Percentiles rank a stretch among this genome's conserved stretches.
These are phyloP conservation scores for Aspergillus niger DNA, from an alignment of 2,329 filamentous ascomycete genomes.

Conservation along the genomic window DNA sequence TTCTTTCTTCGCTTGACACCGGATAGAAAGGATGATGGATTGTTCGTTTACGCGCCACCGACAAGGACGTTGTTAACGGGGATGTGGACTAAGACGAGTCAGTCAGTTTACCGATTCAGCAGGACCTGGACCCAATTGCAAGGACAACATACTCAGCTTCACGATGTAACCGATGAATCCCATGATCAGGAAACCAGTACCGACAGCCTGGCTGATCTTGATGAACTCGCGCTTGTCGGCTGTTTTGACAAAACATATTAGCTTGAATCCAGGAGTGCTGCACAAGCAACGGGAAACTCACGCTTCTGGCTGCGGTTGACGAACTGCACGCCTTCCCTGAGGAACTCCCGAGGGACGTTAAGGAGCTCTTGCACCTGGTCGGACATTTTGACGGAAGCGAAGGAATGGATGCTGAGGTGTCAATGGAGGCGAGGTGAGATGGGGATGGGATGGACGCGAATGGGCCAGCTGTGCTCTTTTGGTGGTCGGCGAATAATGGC, in stretches of 20 bases:
- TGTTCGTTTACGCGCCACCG: constrained; percentile 43
- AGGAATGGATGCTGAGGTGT: neutral
- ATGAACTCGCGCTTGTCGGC: constrained; percentile 62
- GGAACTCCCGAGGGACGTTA: constrained; percentile 28
- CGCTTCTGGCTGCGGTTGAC: constrained; percentile 28
- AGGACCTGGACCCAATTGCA: neutral
- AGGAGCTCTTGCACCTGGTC: constrained; percentile 27
- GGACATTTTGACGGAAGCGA: constrained; percentile 21
- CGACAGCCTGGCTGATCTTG: constrained; percentile 63
- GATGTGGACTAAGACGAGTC: constrained; percentile 45
- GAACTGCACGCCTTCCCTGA: constrained; percentile 26
- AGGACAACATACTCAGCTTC: constrained; percentile 55
- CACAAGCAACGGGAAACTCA: constrained; percentile 11
- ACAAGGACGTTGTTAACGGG: constrained; percentile 55
- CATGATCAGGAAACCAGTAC: constrained; percentile 63
- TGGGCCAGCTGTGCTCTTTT: constrained; percentile 11
- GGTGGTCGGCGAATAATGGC: constrained; percentile 2
- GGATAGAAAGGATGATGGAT: neutral
- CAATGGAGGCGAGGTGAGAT: neutral
- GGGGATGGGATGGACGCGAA: constrained; percentile 1
- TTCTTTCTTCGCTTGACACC: neutral
- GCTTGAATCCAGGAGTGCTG: neutral
- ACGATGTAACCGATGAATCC: constrained; percentile 60
- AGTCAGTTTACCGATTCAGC: neutral
- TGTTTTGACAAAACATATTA: constrained; percentile 28